These are phyloP conservation scores for Cryoendolithus antarcticus DNA, from an alignment of 2,329 filamentous ascomycete genomes.

Conservation along the genomic window DNA sequence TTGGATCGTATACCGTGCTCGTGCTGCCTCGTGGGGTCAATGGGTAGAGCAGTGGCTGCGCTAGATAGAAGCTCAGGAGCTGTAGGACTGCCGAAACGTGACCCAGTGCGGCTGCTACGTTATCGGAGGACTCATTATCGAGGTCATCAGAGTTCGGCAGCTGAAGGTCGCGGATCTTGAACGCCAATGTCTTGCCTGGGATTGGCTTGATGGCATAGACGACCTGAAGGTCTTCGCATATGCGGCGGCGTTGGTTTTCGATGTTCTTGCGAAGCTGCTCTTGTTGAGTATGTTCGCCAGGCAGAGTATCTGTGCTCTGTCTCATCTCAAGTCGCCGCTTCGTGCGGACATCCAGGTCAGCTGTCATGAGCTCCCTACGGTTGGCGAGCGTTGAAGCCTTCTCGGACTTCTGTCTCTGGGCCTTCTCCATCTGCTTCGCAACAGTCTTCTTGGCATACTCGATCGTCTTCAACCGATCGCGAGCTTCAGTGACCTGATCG, in stretches of 20 bases:
- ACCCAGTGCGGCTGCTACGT: slow-evolving; percentile 69
- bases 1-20: slow-evolving; percentile 63
- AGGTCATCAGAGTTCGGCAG: slow-evolving; percentile 66
- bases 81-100: slow-evolving; percentile 64
- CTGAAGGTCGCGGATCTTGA: slow-evolving; percentile 67
- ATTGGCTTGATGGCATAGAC: slow-evolving; percentile 73
- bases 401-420: slow-evolving; percentile 52
- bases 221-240: slow-evolving; percentile 66
- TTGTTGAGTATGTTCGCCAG: slow-evolving; percentile 12
- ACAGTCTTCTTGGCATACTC: slow-evolving; percentile 48
- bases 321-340: slow-evolving; percentile 38
- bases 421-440: slow-evolving; percentile 50
- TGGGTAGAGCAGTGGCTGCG: slow-evolving; percentile 67
- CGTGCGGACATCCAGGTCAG: slow-evolving; percentile 24
- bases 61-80: slow-evolving; percentile 70
- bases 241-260: slow-evolving; percentile 72
- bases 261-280: slow-evolving; percentile 50
- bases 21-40: slow-evolving; percentile 61
- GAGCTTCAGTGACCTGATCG: slow-evolving; percentile 28
- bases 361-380: slow-evolving; percentile 54
- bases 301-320: slow-evolving; percentile 43
- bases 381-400: slow-evolving; percentile 53
- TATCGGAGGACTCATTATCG: slow-evolving; percentile 58
- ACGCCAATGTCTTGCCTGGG: slow-evolving; percentile 53
- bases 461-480: slow-evolving; percentile 32